phyloP scores from a whole-genome alignment of 345 rosid genomes.

The Eucalyptus polybractea region DNA sequence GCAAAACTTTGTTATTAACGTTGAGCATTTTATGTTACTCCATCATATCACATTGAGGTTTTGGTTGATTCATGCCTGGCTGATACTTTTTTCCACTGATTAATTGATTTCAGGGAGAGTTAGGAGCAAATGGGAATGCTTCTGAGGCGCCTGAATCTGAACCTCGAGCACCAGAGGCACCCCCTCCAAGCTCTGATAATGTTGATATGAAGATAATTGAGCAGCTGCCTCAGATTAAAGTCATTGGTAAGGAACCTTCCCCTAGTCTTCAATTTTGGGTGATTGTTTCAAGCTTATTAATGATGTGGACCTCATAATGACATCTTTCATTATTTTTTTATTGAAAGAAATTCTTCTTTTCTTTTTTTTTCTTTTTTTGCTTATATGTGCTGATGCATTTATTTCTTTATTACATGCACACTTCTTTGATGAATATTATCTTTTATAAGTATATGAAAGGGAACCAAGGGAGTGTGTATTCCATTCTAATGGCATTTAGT shows the following conservation, averaged over 20 bases:
- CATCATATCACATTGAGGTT: neutral
- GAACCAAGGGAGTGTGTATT: neutral
- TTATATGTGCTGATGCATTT: neutral
- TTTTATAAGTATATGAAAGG: neutral
- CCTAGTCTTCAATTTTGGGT: neutral
- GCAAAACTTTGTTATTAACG: neutral
- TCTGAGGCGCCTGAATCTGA: conserved; percentile 46
- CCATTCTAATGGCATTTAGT: neutral
- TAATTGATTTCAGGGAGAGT: conserved; percentile 29
- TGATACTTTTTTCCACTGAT: neutral
- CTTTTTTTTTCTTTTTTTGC: neutral
- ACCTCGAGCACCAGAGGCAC: conserved; percentile 10
- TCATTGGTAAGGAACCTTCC: conserved; percentile 35
- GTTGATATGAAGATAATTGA: conserved; percentile 22
- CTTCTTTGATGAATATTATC: neutral
- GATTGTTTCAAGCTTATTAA: neutral
- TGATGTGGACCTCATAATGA: neutral
- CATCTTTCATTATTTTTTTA: neutral
- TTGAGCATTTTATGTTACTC: neutral
- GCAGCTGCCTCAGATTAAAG: conserved; percentile 36
- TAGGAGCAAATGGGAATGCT: conserved; percentile 7
- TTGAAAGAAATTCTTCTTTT: neutral
- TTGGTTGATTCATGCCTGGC: neutral
- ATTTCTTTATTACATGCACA: neutral
- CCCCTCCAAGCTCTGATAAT: conserved; percentile 15